These are phyloP conservation scores for Dillenia turbinata DNA, from an alignment of 164 flowering plant species.

Conservation along the genomic window DNA sequence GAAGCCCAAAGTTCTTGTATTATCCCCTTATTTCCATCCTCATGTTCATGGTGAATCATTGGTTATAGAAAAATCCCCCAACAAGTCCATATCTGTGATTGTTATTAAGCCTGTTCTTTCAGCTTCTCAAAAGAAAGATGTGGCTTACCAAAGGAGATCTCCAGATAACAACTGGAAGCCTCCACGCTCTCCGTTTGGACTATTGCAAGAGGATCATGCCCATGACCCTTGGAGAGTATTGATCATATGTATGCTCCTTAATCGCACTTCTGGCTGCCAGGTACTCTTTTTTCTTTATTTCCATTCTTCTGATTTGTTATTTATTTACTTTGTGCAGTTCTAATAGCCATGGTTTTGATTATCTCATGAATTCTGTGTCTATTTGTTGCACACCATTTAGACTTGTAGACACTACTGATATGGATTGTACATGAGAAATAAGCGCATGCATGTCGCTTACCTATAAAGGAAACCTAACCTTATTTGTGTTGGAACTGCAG, in stretches of 20 bases:
- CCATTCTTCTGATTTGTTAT: neutral
- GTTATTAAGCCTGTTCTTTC: conserved; percentile 13
- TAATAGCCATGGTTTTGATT: no score
- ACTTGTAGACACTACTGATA: no score
- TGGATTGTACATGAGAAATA: no score
- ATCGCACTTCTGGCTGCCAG: conserved; percentile 63
- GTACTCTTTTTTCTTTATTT: conserved; percentile 20
- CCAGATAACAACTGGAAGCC: conserved; percentile 59
- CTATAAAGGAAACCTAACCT: no score
- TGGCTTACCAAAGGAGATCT: conserved; percentile 51
- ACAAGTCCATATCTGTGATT: neutral
- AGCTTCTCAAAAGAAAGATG: conserved; percentile 38
- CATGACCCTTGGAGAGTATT: conserved; percentile 90
- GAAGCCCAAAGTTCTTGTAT: neutral
- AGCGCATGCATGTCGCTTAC: no score
- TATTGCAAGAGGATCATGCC: conserved; percentile 66
- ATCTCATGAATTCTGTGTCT: no score
- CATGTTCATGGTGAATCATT: neutral
- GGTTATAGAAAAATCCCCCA: neutral
- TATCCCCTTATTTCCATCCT: neutral
- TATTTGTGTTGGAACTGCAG: no score
- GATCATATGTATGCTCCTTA: conserved; percentile 81
- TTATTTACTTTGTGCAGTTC: no score
- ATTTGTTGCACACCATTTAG: no score
- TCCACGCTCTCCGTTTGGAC: conserved; percentile 44